Evolutionary conservation across 176 grass and related monocot species (phyloP).

Genomic region (Oryza glaberrima): DNA sequence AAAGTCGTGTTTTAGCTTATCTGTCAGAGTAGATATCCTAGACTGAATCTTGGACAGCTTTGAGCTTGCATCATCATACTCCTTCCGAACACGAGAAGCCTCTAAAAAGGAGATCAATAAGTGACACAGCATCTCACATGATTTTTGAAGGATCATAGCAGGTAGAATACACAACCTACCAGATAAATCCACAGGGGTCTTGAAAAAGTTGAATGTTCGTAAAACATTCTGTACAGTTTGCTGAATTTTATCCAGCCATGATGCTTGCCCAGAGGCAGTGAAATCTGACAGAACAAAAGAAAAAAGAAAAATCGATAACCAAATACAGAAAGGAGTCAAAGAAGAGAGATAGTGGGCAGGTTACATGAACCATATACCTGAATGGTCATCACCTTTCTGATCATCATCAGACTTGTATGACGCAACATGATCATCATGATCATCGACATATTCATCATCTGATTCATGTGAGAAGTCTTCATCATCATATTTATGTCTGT

Average conservation of each 20-base stretch:
- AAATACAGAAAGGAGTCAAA: not conserved
- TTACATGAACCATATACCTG: slow-evolving; percentile 54
- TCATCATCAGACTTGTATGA: slow-evolving; percentile 73
- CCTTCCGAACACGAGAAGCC: slow-evolving; percentile 78
- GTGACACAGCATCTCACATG: slow-evolving; percentile 22
- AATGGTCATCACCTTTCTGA: slow-evolving; percentile 64
- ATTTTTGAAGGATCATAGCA: slow-evolving; percentile 13
- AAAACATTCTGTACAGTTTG: slow-evolving; percentile 83
- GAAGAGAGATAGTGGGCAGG: slow-evolving; percentile 3
- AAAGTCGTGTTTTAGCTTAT: slow-evolving; percentile 88
- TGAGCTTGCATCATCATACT: slow-evolving; percentile 90
- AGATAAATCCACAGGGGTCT: slow-evolving; percentile 86
- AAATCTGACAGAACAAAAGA: slow-evolving; percentile 50
- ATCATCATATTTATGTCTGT: slow-evolving; percentile 70
- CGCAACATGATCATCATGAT: slow-evolving; percentile 52
- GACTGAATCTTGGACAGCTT: slow-evolving; percentile 95
- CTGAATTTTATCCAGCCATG: slow-evolving; percentile 95
- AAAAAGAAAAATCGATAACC: slow-evolving; percentile 18
- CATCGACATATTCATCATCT: slow-evolving; percentile 66
- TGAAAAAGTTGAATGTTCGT: slow-evolving; percentile 90
- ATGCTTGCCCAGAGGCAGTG: slow-evolving; percentile 49
- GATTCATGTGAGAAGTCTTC: slow-evolving; percentile 59
- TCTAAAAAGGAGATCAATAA: slow-evolving; percentile 58
- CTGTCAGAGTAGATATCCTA: slow-evolving; percentile 64
- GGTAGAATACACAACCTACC: slow-evolving; percentile 51